Evolutionary conservation across 148 eudicot species (phyloP).

Genomic region (Camellia japonica): DNA sequence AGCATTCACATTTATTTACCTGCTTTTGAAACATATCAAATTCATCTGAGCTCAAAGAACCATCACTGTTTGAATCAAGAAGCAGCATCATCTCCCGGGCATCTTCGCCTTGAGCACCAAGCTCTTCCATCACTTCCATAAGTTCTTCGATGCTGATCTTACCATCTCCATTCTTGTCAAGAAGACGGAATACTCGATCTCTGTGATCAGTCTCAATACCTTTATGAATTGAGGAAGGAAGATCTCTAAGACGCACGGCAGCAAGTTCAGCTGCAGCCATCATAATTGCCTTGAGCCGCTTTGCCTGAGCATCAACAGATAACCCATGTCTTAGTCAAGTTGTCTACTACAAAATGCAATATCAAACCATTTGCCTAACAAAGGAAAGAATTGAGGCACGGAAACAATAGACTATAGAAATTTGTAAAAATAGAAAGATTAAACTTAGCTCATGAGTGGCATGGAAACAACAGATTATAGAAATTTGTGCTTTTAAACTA

Average conservation of each 20-base stretch:
- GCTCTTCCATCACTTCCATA: slow-evolving; percentile 96
- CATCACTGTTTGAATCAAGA: slow-evolving; percentile 94
- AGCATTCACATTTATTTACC: slow-evolving; percentile 37
- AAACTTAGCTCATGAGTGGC: background rate
- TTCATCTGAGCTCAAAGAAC: slow-evolving; percentile 92
- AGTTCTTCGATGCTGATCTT: slow-evolving; percentile 96
- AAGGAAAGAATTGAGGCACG: too few relatives aligned
- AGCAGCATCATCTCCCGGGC: slow-evolving; percentile 96
- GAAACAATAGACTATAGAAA: too few relatives aligned
- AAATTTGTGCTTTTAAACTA: background rate
- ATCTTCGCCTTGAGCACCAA: slow-evolving; percentile 90
- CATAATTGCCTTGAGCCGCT: slow-evolving; percentile 83
- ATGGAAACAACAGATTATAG: background rate
- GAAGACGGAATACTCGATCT: slow-evolving; percentile 65
- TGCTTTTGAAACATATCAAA: slow-evolving; percentile 85
- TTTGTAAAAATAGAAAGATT: too few relatives aligned
- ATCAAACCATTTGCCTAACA: background rate
- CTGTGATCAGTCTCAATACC: slow-evolving; percentile 42
- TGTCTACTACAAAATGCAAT: background rate
- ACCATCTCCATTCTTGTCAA: slow-evolving; percentile 99
- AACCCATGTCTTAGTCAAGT: background rate
- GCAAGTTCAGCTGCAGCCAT: slow-evolving; percentile 96
- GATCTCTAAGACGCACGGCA: slow-evolving; percentile 81
- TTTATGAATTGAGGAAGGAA: slow-evolving; percentile 60
- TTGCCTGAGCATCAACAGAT: slow-evolving; percentile 53